Evolutionary conservation across 805 yeast species (phyloP).

Genomic region (Teunomyces cretensis): DNA sequence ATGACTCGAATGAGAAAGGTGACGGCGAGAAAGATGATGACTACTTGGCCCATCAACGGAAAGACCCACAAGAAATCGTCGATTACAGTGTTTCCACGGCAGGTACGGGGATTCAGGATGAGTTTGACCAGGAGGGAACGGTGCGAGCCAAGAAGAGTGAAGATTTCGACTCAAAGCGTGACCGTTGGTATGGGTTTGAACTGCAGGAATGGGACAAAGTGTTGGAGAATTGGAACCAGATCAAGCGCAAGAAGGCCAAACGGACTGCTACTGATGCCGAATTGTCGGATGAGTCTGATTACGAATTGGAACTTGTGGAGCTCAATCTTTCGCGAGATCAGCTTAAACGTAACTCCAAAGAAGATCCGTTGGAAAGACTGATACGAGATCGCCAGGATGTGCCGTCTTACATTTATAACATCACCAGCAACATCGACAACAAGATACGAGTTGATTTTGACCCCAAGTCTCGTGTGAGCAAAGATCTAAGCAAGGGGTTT

Average conservation of each 20-base stretch:
- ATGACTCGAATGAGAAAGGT: constrained; percentile 4
- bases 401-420: constrained; percentile 63
- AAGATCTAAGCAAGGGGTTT: constrained; percentile 28
- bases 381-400: constrained; percentile 72
- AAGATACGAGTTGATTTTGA: constrained; percentile 44
- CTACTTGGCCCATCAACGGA: constrained; percentile 58
- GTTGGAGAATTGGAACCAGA: constrained; percentile 43
- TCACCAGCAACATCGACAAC: constrained; percentile 19
- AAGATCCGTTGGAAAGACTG: constrained; percentile 40
- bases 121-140: constrained; percentile 18
- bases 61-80: constrained; percentile 35
- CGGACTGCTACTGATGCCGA: constrained; percentile 9
- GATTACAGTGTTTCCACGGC: constrained; percentile 52
- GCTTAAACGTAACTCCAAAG: constrained; percentile 21
- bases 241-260: constrained; percentile 5
- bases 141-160: constrained; percentile 22
- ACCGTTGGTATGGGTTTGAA: constrained; percentile 81
- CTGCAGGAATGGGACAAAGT: constrained; percentile 58
- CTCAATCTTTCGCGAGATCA: constrained; percentile 29
- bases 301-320: constrained; percentile 40
- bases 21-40: constrained; percentile 29
- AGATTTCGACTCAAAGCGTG: constrained; percentile 71
- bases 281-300: constrained; percentile 37
- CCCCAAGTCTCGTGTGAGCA: constrained; percentile 48
- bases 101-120: constrained; percentile 60